These are phyloP conservation scores for Phytopythium kandeliae DNA, from an alignment of 352 stramenopile genomes.

Conservation along the genomic window DNA sequence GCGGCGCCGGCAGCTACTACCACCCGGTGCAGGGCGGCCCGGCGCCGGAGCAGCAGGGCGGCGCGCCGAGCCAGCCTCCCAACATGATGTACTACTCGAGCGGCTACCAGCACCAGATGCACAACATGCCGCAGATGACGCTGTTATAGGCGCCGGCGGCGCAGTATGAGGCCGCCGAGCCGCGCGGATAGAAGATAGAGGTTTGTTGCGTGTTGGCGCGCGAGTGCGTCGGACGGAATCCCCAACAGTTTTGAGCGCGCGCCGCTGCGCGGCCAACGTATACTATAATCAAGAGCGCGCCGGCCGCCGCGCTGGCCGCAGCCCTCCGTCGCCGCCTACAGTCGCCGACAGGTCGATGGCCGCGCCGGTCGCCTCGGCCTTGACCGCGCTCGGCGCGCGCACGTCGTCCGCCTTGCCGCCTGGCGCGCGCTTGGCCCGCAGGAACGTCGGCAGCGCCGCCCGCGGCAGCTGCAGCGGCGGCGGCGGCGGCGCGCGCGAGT, in stretches of 20 bases:
- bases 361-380: too few relatives aligned
- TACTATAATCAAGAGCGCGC: too few relatives aligned
- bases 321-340: background rate
- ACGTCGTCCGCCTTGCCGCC: conserved; percentile 47
- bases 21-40: conserved; percentile 36
- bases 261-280: background rate
- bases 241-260: too few relatives aligned
- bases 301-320: conserved; percentile 2
- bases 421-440: conserved; percentile 37
- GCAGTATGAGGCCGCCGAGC: background rate
- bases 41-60: conserved; percentile 18
- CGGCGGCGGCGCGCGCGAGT: conserved; percentile 1
- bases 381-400: too few relatives aligned
- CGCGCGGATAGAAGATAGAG: conserved; percentile 8
- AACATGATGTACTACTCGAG: conserved; percentile 80
- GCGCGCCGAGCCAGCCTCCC: conserved; percentile 15
- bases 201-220: conserved; percentile 2
- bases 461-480: conserved; percentile 33
- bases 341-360: conserved; percentile 5
- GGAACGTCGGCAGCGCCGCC: conserved; percentile 47
- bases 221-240: too few relatives aligned
- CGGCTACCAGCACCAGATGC: conserved; percentile 62
- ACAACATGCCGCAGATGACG: conserved; percentile 70
- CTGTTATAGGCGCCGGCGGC: conserved; percentile 46
- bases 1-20: conserved; percentile 40